Evolutionary conservation across 169 alveolate genomes (phyloP), one percentile per base, ranked within the genome.

Genomic region (Plasmodium yoelii): DNA sequence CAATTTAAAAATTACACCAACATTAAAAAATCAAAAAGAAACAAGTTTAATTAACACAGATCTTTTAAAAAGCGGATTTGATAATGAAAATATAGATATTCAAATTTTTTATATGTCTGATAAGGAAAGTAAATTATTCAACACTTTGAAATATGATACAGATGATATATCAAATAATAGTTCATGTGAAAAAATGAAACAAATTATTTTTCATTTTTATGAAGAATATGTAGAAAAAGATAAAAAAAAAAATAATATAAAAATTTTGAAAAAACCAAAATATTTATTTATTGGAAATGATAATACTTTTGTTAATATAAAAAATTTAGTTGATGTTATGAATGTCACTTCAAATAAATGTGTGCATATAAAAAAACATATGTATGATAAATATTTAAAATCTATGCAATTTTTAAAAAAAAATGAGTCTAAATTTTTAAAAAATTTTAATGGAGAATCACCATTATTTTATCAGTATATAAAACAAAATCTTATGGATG

Each of bases 241-340:
- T 24, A 61, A 86, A 0, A n/a, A 15, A 8, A 65, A 44, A 70
- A 34, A 34, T 34, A 34, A 34, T 34, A 34, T 3, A 3, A 34
- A 34, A 3, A 34, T 0, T 34, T 3, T 34, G 42, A 34, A 34
- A 34, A 34, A 34, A 34, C 42, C 4, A 1, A 42, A 59, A 22
- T 86, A 22, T 69, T 86, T 86, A 19, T 86, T 86, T 61, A 69
- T 86, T 44, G 55, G 71, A 0, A 60, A 63, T 63, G 87, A 86
- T 42, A 53, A 86, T 57, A 86, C 91, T 1, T 86, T 57, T 59
- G 87, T 86, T 0, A 86, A 86, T 70, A 69, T 47, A 7, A 86
- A 86, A 47, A 86, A 70, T 59, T 59, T 86, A 69, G 44, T 86
- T n/a, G 91, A 86, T 71, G 91, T 86, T 49, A 69, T 71, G 6